A percentile compares a stretch with the other conserved stretches of the same genome.
Conservation (phyloP, 495 filamentous ascomycete genomes). For the Podospora bellae-mahoneyi region DNA sequence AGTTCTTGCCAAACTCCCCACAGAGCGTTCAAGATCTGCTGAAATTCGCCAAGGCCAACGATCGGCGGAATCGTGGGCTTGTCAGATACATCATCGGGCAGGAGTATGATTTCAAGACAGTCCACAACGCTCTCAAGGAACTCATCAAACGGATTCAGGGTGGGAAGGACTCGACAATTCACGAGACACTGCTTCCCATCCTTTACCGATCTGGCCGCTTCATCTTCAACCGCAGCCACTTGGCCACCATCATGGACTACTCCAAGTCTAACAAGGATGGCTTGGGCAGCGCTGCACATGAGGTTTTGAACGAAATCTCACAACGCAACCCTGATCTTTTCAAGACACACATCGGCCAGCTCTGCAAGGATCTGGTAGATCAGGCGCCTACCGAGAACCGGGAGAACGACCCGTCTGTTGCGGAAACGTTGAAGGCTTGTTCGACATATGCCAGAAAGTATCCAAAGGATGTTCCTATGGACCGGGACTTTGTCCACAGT, state of each 20-base stretch:
- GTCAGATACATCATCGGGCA: conserved; percentile 78
- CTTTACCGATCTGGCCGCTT: conserved; percentile 79
- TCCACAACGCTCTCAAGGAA: conserved; percentile 85
- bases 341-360: conserved; percentile 85
- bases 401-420: conserved; percentile 62
- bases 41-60: conserved; percentile 88
- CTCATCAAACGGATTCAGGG: conserved; percentile 73
- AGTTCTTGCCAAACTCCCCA: conserved; percentile 68
- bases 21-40: conserved; percentile 68
- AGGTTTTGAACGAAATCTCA: conserved; percentile 90
- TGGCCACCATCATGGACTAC: conserved; percentile 82
- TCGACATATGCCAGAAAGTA: conserved; percentile 83
- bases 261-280: conserved; percentile 76
- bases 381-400: conserved; percentile 69
- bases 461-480: conserved; percentile 77
- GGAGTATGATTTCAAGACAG: conserved; percentile 88
- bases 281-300: conserved; percentile 75
- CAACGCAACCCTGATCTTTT: conserved; percentile 82
- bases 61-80: conserved; percentile 86
- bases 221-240: conserved; percentile 89
- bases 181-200: conserved; percentile 78
- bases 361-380: conserved; percentile 79
- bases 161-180: conserved; percentile 49
- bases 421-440: conserved; percentile 89
- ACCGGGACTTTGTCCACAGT: conserved; percentile 78